phyloP scores from a whole-genome alignment of 176 grass and related monocot genomes.

The Ensete ventricosum region DNA sequence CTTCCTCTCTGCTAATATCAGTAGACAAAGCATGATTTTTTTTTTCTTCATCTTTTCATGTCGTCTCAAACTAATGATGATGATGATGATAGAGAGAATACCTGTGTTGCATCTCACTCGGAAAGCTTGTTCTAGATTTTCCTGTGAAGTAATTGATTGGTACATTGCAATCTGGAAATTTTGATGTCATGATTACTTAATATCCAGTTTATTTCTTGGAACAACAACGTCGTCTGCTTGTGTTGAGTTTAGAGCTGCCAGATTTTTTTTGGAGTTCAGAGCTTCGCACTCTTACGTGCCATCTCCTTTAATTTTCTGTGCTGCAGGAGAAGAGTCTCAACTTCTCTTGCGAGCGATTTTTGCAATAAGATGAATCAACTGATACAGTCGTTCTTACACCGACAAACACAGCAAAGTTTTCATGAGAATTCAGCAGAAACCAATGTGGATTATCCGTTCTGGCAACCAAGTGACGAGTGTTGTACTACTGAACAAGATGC shows the following conservation, averaged over 20 bases:
- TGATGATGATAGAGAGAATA: background rate
- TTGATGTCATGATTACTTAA: no score
- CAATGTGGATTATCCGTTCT: constrained; percentile 38
- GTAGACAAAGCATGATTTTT: background rate
- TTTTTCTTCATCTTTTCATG: background rate
- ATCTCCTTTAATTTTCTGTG: no score
- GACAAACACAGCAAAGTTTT: constrained; percentile 50
- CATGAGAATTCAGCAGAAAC: constrained; percentile 64
- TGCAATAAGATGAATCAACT: constrained; percentile 80
- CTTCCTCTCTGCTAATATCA: background rate
- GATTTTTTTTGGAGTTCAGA: no score
- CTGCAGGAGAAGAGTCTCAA: constrained; percentile 87
- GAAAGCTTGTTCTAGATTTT: no score
- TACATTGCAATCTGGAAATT: no score
- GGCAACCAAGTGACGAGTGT: constrained; percentile 49
- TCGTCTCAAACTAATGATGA: background rate
- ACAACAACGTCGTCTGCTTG: background rate
- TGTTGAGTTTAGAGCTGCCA: background rate
- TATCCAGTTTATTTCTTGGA: background rate
- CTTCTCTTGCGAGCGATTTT: constrained; percentile 84
- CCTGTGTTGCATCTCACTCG: background rate
- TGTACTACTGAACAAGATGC: constrained; percentile 36
- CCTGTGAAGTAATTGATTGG: no score
- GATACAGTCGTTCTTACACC: constrained; percentile 46
- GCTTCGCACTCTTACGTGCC: no score